Evolutionary conservation across 257 asterid species (phyloP).

Genomic region (Ballota nigra): DNA sequence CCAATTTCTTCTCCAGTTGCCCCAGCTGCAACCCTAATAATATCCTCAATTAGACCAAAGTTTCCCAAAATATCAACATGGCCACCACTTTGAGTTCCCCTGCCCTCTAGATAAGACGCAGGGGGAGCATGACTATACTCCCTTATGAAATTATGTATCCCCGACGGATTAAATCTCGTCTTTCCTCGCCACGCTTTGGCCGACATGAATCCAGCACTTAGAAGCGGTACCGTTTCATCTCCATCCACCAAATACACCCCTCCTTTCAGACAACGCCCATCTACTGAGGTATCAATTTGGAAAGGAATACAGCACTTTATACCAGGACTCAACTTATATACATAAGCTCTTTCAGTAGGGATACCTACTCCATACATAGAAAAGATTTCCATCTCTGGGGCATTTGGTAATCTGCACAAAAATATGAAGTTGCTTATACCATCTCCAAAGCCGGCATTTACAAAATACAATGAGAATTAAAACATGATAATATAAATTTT

Average conservation of each 20-base stretch:
- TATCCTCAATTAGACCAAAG: slow-evolving; percentile 71
- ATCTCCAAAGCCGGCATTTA: too few species aligned
- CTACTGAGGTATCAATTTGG: slow-evolving; percentile 72
- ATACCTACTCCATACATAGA: slow-evolving; percentile 93
- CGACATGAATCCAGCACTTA: slow-evolving; percentile 77
- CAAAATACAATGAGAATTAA: too few species aligned
- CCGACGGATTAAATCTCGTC: slow-evolving; percentile 84
- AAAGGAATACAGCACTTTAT: slow-evolving; percentile 72
- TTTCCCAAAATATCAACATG: slow-evolving; percentile 90
- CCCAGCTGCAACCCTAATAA: slow-evolving; percentile 80
- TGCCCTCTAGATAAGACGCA: slow-evolving; percentile 61
- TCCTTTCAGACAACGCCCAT: slow-evolving; percentile 72
- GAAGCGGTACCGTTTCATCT: slow-evolving; percentile 76
- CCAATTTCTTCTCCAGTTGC: slow-evolving; percentile 75
- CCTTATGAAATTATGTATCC: slow-evolving; percentile 53
- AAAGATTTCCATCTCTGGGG: slow-evolving; percentile 80
- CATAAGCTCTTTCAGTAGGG: slow-evolving; percentile 86
- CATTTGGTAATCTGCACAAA: slow-evolving; percentile 68
- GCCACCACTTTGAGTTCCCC: slow-evolving; percentile 89
- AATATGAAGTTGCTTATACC: background rate
- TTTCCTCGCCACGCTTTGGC: slow-evolving; percentile 82
- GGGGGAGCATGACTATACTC: slow-evolving; percentile 81
- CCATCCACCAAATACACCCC: slow-evolving; percentile 80
- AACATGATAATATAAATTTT: too few species aligned
- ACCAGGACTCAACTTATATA: slow-evolving; percentile 60